Base-by-base conservation (phyloP, 1,284 basidiomycete species). In the Termitomyces sp. region DNA sequence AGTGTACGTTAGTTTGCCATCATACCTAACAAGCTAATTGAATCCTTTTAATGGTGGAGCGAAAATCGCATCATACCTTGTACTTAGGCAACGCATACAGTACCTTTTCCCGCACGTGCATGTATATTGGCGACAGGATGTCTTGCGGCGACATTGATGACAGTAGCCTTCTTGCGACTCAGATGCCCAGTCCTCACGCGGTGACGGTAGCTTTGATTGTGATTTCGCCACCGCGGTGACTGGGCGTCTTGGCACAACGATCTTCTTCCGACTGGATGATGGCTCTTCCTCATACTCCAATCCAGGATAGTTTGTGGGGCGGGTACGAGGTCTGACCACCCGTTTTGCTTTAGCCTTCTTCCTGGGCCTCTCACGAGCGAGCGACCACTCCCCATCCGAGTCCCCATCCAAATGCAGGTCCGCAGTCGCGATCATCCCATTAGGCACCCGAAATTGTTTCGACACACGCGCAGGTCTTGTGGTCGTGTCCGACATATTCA, bases 61-160 rank as follows among this genome's bases (percentile, higher is more conserved):
- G 24, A 43, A n/a, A 19, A 19, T 56, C n/a, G 7, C 36, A 42
- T 52, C 54, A 47, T 44, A 69, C 69, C 65, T 61, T 15, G 38
- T 42, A 0, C 43, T 44, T 5, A 70, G 44, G 53, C 70, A 72
- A 10, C 67, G 60, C 7, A 59, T 52, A 53, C 70, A 71, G 46
- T 61, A 72, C 4, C 13, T 26, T 48, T 65, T 68, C 7, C 36
- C 30, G 47, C 68, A 69, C 0, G 45, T 38, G 42, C 69, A 72
- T 10, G 24, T 24, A 51, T 67, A 57, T 55, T 69, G 69, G 21
- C 59, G 50, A 5, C 43, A 44, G 12, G 41, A 43, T 1, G 57
- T 59, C 21, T 54, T 64, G n/a, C 38, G 34, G 30, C 70, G 57
- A 48, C 70, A 72, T 43, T 72, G 70, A 52, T 72, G 70, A 42